These are phyloP conservation scores for Phialophora expanda DNA, from an alignment of 2,329 filamentous ascomycete species.

Conservation along the genomic window DNA sequence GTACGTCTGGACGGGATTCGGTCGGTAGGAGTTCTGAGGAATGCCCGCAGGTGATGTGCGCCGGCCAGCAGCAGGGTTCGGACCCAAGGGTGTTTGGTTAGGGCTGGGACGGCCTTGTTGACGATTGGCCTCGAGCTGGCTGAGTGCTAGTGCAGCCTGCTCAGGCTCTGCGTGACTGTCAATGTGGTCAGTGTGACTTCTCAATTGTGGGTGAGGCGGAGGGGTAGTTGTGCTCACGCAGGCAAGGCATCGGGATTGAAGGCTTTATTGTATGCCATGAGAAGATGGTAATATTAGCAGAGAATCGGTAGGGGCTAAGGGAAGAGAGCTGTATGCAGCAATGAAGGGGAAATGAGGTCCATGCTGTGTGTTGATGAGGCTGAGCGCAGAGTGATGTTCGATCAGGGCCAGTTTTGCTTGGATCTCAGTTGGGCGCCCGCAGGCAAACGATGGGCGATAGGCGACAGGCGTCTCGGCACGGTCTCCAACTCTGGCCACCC, in stretches of 20 bases:
- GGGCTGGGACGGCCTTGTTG: conserved; percentile 31
- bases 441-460: conserved; percentile 3
- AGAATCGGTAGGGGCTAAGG: not conserved
- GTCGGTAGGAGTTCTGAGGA: conserved; percentile 28
- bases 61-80: conserved; percentile 24
- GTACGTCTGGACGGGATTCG: conserved; percentile 30
- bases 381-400: conserved; percentile 13
- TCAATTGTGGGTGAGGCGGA: conserved; percentile 35
- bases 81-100: conserved; percentile 40
- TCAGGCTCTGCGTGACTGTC: conserved; percentile 76
- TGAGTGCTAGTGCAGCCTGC: conserved; percentile 55
- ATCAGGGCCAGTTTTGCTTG: conserved; percentile 8
- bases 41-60: conserved; percentile 39
- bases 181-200: conserved; percentile 32
- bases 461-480: not conserved
- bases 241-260: conserved; percentile 95
- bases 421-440: conserved; percentile 8
- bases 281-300: not conserved
- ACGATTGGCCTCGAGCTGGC: conserved; percentile 38
- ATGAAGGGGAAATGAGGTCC: not conserved
- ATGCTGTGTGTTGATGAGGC: conserved; percentile 13
- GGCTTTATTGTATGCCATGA: conserved; percentile 90
- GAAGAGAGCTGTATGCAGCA: not conserved
- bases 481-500: not conserved
- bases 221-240: conserved; percentile 64